phyloP scores from a whole-genome alignment of 2,329 filamentous ascomycete genomes.

The Claviceps sp. region DNA sequence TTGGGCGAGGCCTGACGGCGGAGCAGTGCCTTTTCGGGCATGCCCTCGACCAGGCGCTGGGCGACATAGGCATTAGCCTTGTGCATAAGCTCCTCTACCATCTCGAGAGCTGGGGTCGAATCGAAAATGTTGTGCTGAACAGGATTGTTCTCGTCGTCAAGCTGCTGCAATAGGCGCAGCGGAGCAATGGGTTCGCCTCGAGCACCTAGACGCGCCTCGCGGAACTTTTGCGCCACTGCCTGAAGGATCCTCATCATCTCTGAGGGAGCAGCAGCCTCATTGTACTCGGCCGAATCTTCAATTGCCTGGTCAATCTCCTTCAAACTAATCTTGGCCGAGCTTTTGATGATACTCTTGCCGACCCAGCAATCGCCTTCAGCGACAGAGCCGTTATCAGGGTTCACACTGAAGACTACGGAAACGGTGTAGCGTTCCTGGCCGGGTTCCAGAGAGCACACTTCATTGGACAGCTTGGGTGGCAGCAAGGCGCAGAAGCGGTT shows the following conservation, averaged over 20 bases:
- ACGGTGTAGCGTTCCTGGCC: conserved; percentile 84
- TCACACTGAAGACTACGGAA: conserved; percentile 85
- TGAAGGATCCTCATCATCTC: conserved; percentile 74
- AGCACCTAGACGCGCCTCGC: conserved; percentile 72
- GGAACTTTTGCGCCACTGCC: conserved; percentile 78
- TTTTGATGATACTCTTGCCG: conserved; percentile 88
- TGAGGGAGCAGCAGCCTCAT: conserved; percentile 51
- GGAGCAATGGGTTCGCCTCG: conserved; percentile 69
- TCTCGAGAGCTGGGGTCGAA: conserved; percentile 74
- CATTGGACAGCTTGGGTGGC: conserved; percentile 69
- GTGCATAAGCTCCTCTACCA: conserved; percentile 90
- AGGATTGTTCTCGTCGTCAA: conserved; percentile 96
- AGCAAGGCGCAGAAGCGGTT: conserved; percentile 81
- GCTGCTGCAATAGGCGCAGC: conserved; percentile 77
- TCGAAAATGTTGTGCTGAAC: conserved; percentile 95
- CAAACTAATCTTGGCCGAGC: conserved; percentile 71
- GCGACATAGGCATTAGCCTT: conserved; percentile 86
- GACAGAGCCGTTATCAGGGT: conserved; percentile 64
- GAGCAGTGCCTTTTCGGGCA: conserved; percentile 87
- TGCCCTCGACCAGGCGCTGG: conserved; percentile 60
- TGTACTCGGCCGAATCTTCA: conserved; percentile 45
- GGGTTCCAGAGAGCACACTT: conserved; percentile 77
- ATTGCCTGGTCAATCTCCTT: conserved; percentile 77
- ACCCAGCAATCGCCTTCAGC: conserved; percentile 85
- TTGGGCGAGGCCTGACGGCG: conserved; percentile 79